phyloP scores from a whole-genome alignment of 2,329 filamentous ascomycete genomes.

The Penicillium occitanis region DNA sequence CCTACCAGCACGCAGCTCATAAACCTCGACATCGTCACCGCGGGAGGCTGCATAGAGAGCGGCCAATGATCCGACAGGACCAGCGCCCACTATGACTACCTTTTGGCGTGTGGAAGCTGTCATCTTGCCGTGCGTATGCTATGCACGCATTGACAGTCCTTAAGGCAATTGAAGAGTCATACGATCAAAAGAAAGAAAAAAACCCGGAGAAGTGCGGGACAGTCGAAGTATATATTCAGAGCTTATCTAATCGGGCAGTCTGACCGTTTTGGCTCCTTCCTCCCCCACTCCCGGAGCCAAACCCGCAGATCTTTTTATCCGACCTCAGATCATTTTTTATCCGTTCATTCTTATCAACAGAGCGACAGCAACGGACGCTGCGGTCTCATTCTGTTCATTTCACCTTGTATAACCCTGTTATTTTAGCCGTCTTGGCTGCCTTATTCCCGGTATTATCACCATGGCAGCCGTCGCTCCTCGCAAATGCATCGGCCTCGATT shows the following conservation, averaged over 20 bases:
- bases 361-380: background rate
- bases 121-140: slow-evolving; percentile 2
- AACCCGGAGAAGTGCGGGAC: slow-evolving; percentile 5
- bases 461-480: slow-evolving; percentile 36
- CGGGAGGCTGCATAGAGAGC: slow-evolving; percentile 88
- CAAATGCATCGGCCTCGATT: slow-evolving; percentile 75
- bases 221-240: background rate
- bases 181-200: background rate
- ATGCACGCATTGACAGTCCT: background rate
- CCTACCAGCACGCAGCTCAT: slow-evolving; percentile 87
- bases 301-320: background rate
- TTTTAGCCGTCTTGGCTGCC: background rate
- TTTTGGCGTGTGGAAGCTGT: slow-evolving; percentile 53
- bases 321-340: background rate
- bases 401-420: too few species aligned
- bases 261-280: background rate
- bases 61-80: slow-evolving; percentile 87
- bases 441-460: slow-evolving; percentile 4
- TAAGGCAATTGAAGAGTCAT: background rate
- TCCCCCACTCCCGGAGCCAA: background rate
- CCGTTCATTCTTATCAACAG: too few species aligned
- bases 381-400: too few species aligned
- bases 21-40: slow-evolving; percentile 88
- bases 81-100: slow-evolving; percentile 83
- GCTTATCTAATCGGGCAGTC: slow-evolving; percentile 13